Conservation (phyloP, 768 basidiomycete genomes). For the Fibroporia radiculosa region DNA sequence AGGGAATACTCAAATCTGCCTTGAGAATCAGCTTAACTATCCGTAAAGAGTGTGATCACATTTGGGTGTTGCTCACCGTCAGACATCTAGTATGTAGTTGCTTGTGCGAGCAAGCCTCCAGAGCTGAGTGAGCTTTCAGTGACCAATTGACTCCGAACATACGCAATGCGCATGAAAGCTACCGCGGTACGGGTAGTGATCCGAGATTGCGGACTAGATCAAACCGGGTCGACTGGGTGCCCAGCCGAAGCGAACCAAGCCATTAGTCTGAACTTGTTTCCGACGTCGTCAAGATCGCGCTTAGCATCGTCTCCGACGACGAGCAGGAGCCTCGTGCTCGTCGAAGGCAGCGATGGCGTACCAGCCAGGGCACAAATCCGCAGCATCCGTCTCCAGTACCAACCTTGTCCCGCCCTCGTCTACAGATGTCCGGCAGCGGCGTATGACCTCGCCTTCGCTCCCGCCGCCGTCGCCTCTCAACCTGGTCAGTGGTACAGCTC, state of each 20-base stretch:
- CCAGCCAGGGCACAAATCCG: slow-evolving; percentile 20
- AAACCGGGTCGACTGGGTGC: too few species aligned
- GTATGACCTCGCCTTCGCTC: slow-evolving; percentile 28
- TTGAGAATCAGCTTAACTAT: too few species aligned
- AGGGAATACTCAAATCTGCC: slow-evolving; percentile 42
- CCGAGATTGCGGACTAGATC: too few species aligned
- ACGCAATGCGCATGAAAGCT: too few species aligned
- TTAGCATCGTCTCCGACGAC: slow-evolving; percentile 23
- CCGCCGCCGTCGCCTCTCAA: slow-evolving; percentile 33
- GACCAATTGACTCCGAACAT: too few species aligned
- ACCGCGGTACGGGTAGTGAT: too few species aligned
- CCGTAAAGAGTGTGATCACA: not conserved
- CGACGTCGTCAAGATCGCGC: slow-evolving; percentile 11
- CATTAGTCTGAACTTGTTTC: slow-evolving; percentile 11
- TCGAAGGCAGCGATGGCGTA: slow-evolving; percentile 20
- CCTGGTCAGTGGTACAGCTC: slow-evolving; percentile 25
- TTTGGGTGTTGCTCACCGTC: not conserved
- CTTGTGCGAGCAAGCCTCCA: too few species aligned
- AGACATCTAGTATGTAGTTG: not conserved
- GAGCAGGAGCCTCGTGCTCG: slow-evolving; percentile 18
- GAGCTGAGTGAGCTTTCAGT: too few species aligned
- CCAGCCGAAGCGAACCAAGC: slow-evolving; percentile 10
- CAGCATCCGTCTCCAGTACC: slow-evolving; percentile 17
- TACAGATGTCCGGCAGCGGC: slow-evolving; percentile 23
- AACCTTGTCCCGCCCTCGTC: slow-evolving; percentile 21